Base-by-base conservation (phyloP, 2,329 filamentous ascomycete species). In the Alternaria rosae region DNA sequence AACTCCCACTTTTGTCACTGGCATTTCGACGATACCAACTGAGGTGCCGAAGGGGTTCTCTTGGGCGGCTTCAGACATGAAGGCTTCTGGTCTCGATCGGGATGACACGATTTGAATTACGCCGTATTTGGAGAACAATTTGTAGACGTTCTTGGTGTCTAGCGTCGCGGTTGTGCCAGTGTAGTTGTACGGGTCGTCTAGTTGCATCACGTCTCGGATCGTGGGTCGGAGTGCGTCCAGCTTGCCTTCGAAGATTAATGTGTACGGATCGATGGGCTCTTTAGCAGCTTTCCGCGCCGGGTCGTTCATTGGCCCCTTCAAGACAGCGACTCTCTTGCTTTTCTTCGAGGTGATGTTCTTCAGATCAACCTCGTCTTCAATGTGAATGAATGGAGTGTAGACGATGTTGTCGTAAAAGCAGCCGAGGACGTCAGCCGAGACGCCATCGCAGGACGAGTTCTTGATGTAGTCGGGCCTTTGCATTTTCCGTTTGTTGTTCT, bases 401-500 rank as follows among this genome's bases (percentile, higher is more conserved):
- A 91, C 92, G 51, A 99, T 97, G 76, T 99, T 99, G 82, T 99
- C 95, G 81, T 98, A 99, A 76, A 99, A 96, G 76, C 94, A 97
- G 73, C 93, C 93, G 13, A 98, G 84, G 43, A 98, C 92, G 68
- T 98, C 94, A 68, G 96, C 92, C 54, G 92, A 92, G n/a, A 98
- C 92, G 6, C 93, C 93, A 76, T 98, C 94, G 4, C 92, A 93
- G 21, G 89, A 89, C 0, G 94, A 96, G 77, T 98, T 98, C 80
- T 96, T 97, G 70, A 98, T 86, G 79, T 99, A 99, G 74, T 98
- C 95, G 1, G 87, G 82, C 76, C 97, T 96, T 75, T 97, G 93
- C 95, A 99, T 99, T 81, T 99, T 99, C 79, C 95, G 88, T 82
- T 98, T 98, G 82, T 98, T 98, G 83, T 98, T 99, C 81, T 97